A percentile compares a stretch with the other conserved stretches of the same genome.
Evolutionary conservation across 2,329 filamentous ascomycete genomes (phyloP).

Genomic region (Phyllosticta paracitricarpa): DNA sequence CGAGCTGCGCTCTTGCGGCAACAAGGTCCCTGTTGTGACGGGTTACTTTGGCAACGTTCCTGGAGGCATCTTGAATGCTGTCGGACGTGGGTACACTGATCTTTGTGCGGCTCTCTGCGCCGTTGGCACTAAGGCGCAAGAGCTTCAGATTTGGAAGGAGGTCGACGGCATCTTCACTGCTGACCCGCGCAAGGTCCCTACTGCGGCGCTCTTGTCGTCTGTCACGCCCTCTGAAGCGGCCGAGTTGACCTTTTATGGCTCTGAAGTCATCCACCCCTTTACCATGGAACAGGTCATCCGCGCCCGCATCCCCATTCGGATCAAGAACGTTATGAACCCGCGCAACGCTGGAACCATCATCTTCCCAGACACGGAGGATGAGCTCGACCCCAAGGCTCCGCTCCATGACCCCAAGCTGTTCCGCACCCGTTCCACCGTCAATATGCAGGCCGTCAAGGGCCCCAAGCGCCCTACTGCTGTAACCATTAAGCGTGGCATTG

Average conservation of each 20-base stretch:
- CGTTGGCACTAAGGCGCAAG: constrained; percentile 74
- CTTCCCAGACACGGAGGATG: constrained; percentile 59
- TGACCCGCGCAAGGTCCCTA: constrained; percentile 83
- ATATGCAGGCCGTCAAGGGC: constrained; percentile 35
- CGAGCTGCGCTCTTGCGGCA: constrained; percentile 33
- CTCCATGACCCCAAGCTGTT: constrained; percentile 50
- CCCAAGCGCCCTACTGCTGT: constrained; percentile 53
- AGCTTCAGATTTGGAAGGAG: constrained; percentile 98
- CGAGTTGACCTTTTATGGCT: constrained; percentile 66
- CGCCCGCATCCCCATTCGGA: constrained; percentile 74
- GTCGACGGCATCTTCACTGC: constrained; percentile 90
- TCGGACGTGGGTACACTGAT: constrained; percentile 94
- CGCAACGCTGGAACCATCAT: constrained; percentile 70
- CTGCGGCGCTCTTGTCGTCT: constrained; percentile 73
- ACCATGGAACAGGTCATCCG: constrained; percentile 89
- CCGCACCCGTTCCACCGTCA: constrained; percentile 34
- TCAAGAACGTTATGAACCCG: constrained; percentile 88
- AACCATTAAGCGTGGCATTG: constrained; percentile 94
- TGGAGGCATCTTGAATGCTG: constrained; percentile 79
- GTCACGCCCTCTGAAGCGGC: constrained; percentile 94
- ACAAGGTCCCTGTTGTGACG: constrained; percentile 48
- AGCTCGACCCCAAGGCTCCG: constrained; percentile 42
- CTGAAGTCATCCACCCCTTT: constrained; percentile 95
- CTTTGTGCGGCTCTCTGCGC: constrained; percentile 87
- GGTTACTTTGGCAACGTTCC: constrained; percentile 94